These are phyloP conservation scores for Jimgerdemannia flammicorona DNA, from an alignment of 192 early-diverging fungal species.

Conservation along the genomic window DNA sequence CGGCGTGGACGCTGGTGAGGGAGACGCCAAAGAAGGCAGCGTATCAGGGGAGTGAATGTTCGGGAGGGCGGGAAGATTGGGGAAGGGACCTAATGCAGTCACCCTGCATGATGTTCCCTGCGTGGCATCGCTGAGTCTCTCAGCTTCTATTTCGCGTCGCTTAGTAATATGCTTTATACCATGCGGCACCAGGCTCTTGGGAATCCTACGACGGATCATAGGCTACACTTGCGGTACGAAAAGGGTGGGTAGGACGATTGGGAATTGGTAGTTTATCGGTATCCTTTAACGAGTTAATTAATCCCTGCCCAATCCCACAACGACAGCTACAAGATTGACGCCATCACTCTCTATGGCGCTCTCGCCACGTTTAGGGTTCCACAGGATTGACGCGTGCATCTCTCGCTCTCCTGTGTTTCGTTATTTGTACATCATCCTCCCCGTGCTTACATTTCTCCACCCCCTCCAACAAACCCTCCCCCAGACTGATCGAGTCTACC, in stretches of 20 bases:
- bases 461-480: not conserved
- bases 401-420: not conserved
- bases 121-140: slow-evolving; percentile 23
- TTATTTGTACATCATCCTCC: slow-evolving; percentile 8
- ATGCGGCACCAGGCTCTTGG: slow-evolving; percentile 68
- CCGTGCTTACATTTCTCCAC: too few relatives aligned
- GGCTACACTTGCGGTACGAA: slow-evolving; percentile 59
- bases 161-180: slow-evolving; percentile 45
- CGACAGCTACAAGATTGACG: slow-evolving; percentile 76
- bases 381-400: slow-evolving; percentile 48
- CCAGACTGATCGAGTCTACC: slow-evolving; percentile 73
- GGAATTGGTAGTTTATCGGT: not conserved
- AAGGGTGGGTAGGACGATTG: not conserved
- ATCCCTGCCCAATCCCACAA: too few relatives aligned
- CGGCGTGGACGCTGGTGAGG: too few relatives aligned
- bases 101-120: slow-evolving; percentile 48
- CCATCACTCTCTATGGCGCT: slow-evolving; percentile 60
- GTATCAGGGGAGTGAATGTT: too few relatives aligned
- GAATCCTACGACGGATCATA: slow-evolving; percentile 63
- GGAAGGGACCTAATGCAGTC: too few relatives aligned
- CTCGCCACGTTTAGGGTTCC: slow-evolving; percentile 40
- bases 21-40: too few relatives aligned
- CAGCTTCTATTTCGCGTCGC: slow-evolving; percentile 35
- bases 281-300: too few relatives aligned
- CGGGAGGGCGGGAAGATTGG: too few relatives aligned